Conservation (phyloP, 148 eudicot genomes). For the Fagopyrum tataricum region DNA sequence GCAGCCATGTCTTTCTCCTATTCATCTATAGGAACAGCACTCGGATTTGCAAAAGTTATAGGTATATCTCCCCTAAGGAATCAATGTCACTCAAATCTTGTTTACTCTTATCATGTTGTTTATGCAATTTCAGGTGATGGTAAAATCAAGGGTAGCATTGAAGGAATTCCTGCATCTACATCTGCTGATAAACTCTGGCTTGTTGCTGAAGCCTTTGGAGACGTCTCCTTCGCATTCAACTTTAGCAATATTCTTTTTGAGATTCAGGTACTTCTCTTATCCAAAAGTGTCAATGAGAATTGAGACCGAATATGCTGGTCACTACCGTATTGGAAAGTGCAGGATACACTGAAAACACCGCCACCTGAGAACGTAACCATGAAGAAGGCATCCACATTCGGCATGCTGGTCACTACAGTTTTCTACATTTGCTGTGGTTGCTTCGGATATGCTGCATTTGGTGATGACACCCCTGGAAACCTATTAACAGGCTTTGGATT, state of each 20-base stretch:
- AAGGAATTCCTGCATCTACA: constrained; percentile 33
- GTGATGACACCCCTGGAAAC: constrained; percentile 53
- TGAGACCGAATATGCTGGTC: no score
- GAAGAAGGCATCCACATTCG: constrained; percentile 51
- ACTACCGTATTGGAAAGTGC: not conserved
- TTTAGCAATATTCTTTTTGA: constrained; percentile 35
- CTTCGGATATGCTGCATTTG: constrained; percentile 77
- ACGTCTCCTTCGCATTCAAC: constrained; percentile 46
- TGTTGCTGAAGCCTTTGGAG: constrained; percentile 49
- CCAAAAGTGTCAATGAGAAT: not conserved
- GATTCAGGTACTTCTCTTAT: constrained; percentile 33
- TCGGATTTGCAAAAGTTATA: constrained; percentile 52
- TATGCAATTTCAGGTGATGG: constrained; percentile 28
- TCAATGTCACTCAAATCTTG: not conserved
- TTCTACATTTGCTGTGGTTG: constrained; percentile 62
- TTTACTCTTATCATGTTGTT: not conserved
- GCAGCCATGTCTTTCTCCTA: constrained; percentile 62
- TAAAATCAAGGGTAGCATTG: constrained; percentile 43
- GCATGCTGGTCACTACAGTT: constrained; percentile 38
- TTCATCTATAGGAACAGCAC: constrained; percentile 43
- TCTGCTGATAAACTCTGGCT: constrained; percentile 30
- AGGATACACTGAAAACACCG: constrained; percentile 63
- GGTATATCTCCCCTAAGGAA: constrained; percentile 22
- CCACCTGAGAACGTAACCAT: constrained; percentile 49
- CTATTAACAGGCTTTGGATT: constrained; percentile 59